phyloP scores from a whole-genome alignment of 306 rosid genomes.

The Luffa aegyptiaca region DNA sequence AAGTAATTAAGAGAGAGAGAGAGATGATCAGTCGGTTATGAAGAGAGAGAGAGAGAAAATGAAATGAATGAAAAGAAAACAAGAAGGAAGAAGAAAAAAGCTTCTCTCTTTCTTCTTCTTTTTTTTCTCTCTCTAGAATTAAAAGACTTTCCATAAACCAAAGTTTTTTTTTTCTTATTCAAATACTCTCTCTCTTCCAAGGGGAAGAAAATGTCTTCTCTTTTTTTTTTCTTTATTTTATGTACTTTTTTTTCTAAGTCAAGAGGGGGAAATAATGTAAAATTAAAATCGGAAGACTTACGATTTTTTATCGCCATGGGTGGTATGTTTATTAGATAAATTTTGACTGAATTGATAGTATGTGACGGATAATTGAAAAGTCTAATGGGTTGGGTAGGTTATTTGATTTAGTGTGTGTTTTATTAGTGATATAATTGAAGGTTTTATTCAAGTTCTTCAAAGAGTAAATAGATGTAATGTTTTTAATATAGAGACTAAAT shows the following conservation, averaged over 20 bases:
- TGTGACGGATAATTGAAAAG: not conserved
- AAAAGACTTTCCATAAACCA: not conserved
- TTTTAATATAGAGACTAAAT: not conserved
- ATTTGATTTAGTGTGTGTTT: not conserved
- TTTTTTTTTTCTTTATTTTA: slow-evolving; percentile 13
- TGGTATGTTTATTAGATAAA: not conserved
- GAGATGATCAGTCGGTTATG: slow-evolving; percentile 11
- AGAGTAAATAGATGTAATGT: not conserved
- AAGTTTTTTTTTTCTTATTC: not conserved
- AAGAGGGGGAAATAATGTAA: not conserved
- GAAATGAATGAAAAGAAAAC: slow-evolving; percentile 31
- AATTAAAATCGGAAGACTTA: not conserved
- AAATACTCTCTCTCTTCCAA: slow-evolving; percentile 4
- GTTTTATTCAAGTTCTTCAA: not conserved
- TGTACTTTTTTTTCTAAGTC: not conserved
- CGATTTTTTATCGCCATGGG: not conserved
- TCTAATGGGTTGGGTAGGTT: not conserved
- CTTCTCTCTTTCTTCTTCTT: not conserved
- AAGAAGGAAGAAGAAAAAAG: not conserved
- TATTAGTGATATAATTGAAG: not conserved
- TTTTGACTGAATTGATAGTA: not conserved
- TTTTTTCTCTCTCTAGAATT: not conserved
- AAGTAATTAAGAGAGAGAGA: slow-evolving; percentile 2
- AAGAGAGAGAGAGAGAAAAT: slow-evolving; percentile 15
- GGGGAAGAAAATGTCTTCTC: not conserved